A percentile compares a stretch with the other conserved stretches of the same genome.
phyloP scores from a whole-genome alignment of 139 green algal genomes.

The Chlorella vulgaris region DNA sequence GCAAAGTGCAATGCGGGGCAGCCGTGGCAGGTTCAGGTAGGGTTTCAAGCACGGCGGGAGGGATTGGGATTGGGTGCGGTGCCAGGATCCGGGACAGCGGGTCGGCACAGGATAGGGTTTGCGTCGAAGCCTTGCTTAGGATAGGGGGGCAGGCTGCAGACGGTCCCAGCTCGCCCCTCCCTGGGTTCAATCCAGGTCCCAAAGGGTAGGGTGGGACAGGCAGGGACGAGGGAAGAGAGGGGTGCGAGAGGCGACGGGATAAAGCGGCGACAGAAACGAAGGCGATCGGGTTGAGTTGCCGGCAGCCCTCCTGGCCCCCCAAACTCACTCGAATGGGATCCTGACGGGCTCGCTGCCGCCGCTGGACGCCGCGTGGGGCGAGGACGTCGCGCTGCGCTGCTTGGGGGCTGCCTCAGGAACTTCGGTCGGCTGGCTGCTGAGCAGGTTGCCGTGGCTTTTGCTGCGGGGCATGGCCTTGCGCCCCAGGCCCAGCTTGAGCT shows the following conservation, averaged over 20 bases:
- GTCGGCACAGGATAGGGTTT: too few relatives aligned
- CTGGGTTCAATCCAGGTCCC: too few relatives aligned
- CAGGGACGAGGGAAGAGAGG: too few relatives aligned
- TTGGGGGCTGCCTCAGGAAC: background rate
- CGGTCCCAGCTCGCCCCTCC: too few relatives aligned
- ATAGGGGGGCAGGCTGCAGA: background rate
- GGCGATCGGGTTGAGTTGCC: too few relatives aligned
- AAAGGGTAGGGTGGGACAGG: too few relatives aligned
- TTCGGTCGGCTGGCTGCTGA: background rate
- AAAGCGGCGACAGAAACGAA: too few relatives aligned
- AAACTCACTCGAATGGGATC: conserved; percentile 25
- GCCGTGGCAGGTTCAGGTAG: background rate
- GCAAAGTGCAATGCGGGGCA: background rate
- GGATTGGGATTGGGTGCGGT: too few relatives aligned
- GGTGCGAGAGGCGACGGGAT: too few relatives aligned
- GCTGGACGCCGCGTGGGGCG: conserved; percentile 10
- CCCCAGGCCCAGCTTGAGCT: conserved; percentile 22
- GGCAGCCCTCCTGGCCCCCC: too few relatives aligned
- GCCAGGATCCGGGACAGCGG: too few relatives aligned
- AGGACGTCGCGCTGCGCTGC: background rate
- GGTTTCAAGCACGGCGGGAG: background rate
- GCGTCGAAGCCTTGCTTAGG: too few relatives aligned
- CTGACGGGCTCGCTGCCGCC: conserved; percentile 12
- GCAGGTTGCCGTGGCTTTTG: conserved; percentile 24
- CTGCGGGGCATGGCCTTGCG: background rate